Evolutionary conservation across 129 eudicot species (phyloP).

Genomic region (Rutidosis leptorrhynchoides): DNA sequence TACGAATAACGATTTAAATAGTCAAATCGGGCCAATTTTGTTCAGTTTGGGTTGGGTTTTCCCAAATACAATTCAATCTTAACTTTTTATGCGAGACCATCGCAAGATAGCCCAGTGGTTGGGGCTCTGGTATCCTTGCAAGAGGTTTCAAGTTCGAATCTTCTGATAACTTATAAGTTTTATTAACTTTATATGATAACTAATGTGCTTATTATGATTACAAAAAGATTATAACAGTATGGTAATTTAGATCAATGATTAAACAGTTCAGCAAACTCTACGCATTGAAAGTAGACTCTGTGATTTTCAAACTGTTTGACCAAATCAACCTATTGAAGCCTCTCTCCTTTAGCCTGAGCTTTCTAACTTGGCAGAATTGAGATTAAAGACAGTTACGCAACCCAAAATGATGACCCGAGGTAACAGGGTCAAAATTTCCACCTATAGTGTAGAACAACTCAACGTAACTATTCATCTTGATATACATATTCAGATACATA

Average conservation of each 20-base stretch:
- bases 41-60: neutral
- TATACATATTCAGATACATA: neutral
- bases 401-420: neutral
- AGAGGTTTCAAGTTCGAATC: too few species aligned
- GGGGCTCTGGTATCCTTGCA: too few species aligned
- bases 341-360: neutral
- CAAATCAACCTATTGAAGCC: neutral
- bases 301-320: constrained; percentile 6
- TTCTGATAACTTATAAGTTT: too few species aligned
- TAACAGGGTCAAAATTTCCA: neutral
- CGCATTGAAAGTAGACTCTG: neutral
- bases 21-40: neutral
- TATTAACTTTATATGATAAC: too few species aligned
- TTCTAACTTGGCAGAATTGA: neutral
- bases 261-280: neutral
- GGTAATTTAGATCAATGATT: neutral
- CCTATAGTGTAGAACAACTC: neutral
- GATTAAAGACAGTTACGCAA: neutral
- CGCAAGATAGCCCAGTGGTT: too few species aligned
- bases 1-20: neutral
- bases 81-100: too few species aligned
- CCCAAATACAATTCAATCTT: neutral
- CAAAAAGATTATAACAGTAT: neutral
- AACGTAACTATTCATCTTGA: neutral
- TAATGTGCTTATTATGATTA: neutral